Evolutionary conservation across 768 basidiomycete species (phyloP).

Genomic region (Mycena floridula): DNA sequence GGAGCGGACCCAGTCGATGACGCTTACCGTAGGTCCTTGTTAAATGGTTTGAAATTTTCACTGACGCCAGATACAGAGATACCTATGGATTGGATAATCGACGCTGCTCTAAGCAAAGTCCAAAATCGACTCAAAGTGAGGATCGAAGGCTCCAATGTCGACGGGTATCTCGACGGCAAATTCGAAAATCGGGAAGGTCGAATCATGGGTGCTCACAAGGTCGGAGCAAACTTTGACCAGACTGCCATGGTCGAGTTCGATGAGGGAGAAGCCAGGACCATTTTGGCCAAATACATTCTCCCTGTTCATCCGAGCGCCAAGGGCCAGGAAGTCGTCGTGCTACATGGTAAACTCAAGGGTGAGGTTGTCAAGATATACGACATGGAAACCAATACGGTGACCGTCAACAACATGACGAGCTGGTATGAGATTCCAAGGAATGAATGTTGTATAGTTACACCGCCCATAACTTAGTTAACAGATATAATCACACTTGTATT

Average conservation of each 20-base stretch:
- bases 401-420: no score
- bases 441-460: no score
- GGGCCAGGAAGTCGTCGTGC: constrained; percentile 44
- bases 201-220: constrained; percentile 25
- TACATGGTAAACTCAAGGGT: constrained; percentile 38
- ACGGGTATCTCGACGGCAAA: constrained; percentile 29
- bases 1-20: no score
- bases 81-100: constrained; percentile 36
- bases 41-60: background rate
- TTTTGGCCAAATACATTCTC: constrained; percentile 34
- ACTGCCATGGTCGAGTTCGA: constrained; percentile 28
- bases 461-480: no score
- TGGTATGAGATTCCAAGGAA: no score
- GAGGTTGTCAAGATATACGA: constrained; percentile 39
- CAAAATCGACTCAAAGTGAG: constrained; percentile 31
- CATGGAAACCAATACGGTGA: no score
- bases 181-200: constrained; percentile 25
- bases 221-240: constrained; percentile 27
- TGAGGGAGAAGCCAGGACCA: constrained; percentile 25
- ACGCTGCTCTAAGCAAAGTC: constrained; percentile 21
- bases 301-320: constrained; percentile 31
- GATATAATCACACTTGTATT: no score
- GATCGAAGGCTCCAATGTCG: constrained; percentile 27
- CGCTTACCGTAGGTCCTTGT: constrained; percentile 12
- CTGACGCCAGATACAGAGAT: constrained; percentile 17